Base-by-base conservation (phyloP, 1,284 basidiomycete species). In the Pseudozyma pruni region DNA sequence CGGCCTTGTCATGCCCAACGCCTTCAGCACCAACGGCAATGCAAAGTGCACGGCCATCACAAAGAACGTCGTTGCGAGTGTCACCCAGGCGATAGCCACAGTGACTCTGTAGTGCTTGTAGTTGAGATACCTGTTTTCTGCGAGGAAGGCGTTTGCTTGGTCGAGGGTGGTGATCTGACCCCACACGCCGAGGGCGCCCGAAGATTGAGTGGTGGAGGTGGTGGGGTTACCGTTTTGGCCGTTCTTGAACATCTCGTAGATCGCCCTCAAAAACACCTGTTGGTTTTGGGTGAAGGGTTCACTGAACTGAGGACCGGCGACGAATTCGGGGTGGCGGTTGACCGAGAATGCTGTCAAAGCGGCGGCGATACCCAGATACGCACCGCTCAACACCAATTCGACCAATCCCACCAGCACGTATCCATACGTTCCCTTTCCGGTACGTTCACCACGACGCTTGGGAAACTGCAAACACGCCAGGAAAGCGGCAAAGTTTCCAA, bases 11-110 rank as follows among this genome's bases (percentile, higher is more conserved):
- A 75, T 69, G 25, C 73, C 73, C 16, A 75, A n/a, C 1, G 57
- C 52, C 43, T 75, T 69, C 25, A 72, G 40, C 29, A 73, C 64
- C 13, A 72, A 29, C 4, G 75, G 75, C 9, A 78, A 41, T 1
- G 70, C 66, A 51, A 76, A 78, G 58, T 78, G 75, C n/a, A 78
- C 75, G 16, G 58, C 63, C 59, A 72, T 76, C n/a, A 64, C 68
- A 13, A 78, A 70, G 72, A 78, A 78, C 6, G 55, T 56, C 11
- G 72, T 67, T 1, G 67, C 72, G 27, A 78, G 34, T 0, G 72
- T 63, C 46, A 76, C 61, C 74, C 74, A 78, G 23, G 50, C 52
- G 37, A 78, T 67, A 4, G 72, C 72, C 20, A 61, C 59, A 20
- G 69, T 68, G 47, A 74, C 56, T 1, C 63, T 33, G 50, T 72